Evolutionary conservation across 1,139 yeast genomes (phyloP).

Genomic region (Blastobotrys elegans): DNA sequence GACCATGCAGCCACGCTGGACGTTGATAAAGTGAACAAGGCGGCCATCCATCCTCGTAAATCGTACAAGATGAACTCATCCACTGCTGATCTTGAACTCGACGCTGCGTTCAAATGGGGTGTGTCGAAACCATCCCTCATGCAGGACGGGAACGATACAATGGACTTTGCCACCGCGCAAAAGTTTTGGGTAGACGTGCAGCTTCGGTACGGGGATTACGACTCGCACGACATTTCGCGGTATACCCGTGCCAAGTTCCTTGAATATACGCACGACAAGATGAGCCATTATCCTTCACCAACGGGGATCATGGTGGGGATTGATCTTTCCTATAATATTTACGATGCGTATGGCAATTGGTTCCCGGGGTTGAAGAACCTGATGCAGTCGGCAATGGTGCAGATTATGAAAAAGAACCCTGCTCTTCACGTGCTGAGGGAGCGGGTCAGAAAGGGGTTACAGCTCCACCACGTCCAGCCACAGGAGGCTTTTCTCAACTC

Average conservation of each 20-base stretch:
- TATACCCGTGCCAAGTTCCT: conserved; percentile 89
- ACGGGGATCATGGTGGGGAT: conserved; percentile 89
- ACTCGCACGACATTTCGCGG: conserved; percentile 92
- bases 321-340: conserved; percentile 93
- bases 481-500: conserved; percentile 90
- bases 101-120: conserved; percentile 77
- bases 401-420: conserved; percentile 93
- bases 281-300: conserved; percentile 85
- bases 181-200: conserved; percentile 96
- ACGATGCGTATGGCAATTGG: conserved; percentile 97
- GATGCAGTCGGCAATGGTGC: conserved; percentile 86
- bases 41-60: conserved; percentile 93
- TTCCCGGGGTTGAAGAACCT: conserved; percentile 89
- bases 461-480: conserved; percentile 88
- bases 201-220: conserved; percentile 93
- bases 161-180: conserved; percentile 47
- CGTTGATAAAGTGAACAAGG: conserved; percentile 82
- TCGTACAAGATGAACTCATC: conserved; percentile 97
- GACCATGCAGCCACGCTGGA: conserved; percentile 79
- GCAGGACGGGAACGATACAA: conserved; percentile 39
- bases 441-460: conserved; percentile 89
- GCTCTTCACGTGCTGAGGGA: conserved; percentile 89
- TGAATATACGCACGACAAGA: conserved; percentile 86
- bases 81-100: conserved; percentile 81
- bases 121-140: conserved; percentile 79